Percentiles rank a stretch among this genome's conserved stretches.
phyloP scores from a whole-genome alignment of 2,329 filamentous ascomycete genomes.

The Chrysosporium keratinophilum region DNA sequence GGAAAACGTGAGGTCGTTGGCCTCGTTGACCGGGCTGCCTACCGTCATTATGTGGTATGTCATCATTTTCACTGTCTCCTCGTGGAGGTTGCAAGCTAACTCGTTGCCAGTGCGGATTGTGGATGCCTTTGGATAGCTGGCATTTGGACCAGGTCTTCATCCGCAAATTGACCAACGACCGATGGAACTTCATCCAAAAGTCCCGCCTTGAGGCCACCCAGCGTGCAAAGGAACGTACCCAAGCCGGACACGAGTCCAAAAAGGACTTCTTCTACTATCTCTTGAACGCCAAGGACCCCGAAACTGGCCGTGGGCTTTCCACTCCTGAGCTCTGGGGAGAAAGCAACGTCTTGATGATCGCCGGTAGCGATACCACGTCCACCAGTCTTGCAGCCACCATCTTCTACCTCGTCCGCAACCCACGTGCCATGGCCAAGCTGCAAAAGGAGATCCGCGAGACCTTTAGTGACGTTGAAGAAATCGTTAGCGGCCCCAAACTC shows the following conservation, averaged over 20 bases:
- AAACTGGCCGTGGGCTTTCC: constrained; percentile 37
- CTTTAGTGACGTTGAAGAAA: constrained; percentile 30
- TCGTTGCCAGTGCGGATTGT: constrained; percentile 16
- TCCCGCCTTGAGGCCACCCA: constrained; percentile 34
- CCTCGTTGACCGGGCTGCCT: constrained; percentile 57
- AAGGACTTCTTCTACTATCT: constrained; percentile 43
- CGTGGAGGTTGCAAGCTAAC: constrained; percentile 16
- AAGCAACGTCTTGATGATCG: constrained; percentile 41
- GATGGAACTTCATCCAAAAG: constrained; percentile 17
- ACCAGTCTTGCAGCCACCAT: constrained; percentile 30
- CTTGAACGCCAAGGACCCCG: constrained; percentile 38
- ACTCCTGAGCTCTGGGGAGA: constrained; percentile 42
- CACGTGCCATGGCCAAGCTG: constrained; percentile 23
- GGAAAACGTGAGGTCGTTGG: constrained; percentile 53
- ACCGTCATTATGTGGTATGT: constrained; percentile 34
- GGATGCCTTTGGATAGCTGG: constrained; percentile 16
- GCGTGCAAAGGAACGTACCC: constrained; percentile 23
- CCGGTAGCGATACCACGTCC: constrained; percentile 37
- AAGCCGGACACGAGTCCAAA: constrained; percentile 27
- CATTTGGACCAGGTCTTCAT: constrained; percentile 17
- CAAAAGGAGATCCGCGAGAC: constrained; percentile 26
- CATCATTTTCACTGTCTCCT: constrained; percentile 5
- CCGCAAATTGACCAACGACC: constrained; percentile 17
- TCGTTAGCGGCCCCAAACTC: constrained; percentile 26
- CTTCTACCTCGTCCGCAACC: constrained; percentile 34